Base-by-base conservation (phyloP, 257 asterid genomes). In the Solanum medicagineum region DNA sequence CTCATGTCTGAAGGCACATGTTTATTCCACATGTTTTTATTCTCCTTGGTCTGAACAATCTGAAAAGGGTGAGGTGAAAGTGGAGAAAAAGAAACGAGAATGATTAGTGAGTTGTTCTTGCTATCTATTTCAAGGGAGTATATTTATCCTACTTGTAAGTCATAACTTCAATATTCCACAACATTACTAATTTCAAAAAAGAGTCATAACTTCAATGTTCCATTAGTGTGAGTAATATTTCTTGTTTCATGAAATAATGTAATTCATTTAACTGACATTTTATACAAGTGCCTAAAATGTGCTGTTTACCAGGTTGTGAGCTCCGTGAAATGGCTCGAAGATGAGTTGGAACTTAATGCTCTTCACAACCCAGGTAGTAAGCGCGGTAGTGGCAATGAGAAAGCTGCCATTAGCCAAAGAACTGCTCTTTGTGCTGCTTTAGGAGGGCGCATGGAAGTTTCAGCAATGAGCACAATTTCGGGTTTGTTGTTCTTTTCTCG, bases 241-340 rank as follows among this genome's bases (percentile, higher is more conserved):
- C 16, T 42, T 45, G 14, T 85, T 83, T 53, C 68, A 45, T 14
- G 20, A 65, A 17, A 45, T 32, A 10, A 20, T 14, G 13, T 53
- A 79, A 44, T 40, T 69, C 22, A 59, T 65, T 86, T 81, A 84
- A 82, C 83, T 87, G 74, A 79, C 42, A 80, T 87, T 65, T 26
- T 74, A 65, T 59, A 17, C 59, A 79, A 79, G 47, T 47, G 47
- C 26, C 63, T 77, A 51, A 51, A 53, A 36, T 0, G 26, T 26
- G 80, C 79, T 77, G 32, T 83, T 88, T 85, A 65, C 55, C 92
- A 97, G 99, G 99, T 97, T 84, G 99, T 97, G 87, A 97, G 99
- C 92, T 94, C 99, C 81, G 98, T 97, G 87, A 95, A 97, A 87
- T 97, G 99, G 99, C 99, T 97, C 89, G 99, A 97, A 90, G 99